These are phyloP conservation scores for Fusarium verrucosum DNA, from an alignment of 2,329 filamentous ascomycete species.

Conservation along the genomic window DNA sequence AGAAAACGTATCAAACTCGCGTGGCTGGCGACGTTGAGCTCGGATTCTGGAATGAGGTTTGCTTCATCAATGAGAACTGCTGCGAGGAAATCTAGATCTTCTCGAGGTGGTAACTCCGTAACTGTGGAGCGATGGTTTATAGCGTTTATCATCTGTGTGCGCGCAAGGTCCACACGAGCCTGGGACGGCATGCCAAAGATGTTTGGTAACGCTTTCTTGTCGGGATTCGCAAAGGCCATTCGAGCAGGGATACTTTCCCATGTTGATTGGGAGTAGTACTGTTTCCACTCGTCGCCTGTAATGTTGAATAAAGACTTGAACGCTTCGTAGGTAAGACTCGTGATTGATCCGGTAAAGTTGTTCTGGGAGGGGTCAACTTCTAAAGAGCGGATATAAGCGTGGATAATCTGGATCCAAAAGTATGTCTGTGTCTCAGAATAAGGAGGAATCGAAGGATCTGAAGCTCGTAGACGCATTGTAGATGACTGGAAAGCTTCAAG, in stretches of 20 bases:
- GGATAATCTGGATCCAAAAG: conserved; percentile 46
- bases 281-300: conserved; percentile 41
- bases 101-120: conserved; percentile 1
- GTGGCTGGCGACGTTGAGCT: conserved; percentile 33
- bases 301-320: conserved; percentile 41
- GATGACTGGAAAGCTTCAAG: conserved; percentile 40
- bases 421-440: conserved; percentile 49
- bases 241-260: conserved; percentile 45
- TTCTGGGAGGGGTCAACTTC: neutral
- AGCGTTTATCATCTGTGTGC: conserved; percentile 31
- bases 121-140: conserved; percentile 14
- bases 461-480: conserved; percentile 37
- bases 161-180: conserved; percentile 27
- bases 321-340: conserved; percentile 24
- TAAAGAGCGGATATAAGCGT: conserved; percentile 32
- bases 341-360: neutral
- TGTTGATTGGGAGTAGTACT: conserved; percentile 38
- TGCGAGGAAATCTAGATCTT: conserved; percentile 39
- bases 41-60: conserved; percentile 16
- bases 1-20: conserved; percentile 30
- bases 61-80: conserved; percentile 37
- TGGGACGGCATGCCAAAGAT: conserved; percentile 31
- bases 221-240: conserved; percentile 42
- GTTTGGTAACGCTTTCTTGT: conserved; percentile 45
- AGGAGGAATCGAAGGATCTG: conserved; percentile 27